Evolutionary conservation across 164 flowering plant species (phyloP).

Genomic region (Piper longum): DNA sequence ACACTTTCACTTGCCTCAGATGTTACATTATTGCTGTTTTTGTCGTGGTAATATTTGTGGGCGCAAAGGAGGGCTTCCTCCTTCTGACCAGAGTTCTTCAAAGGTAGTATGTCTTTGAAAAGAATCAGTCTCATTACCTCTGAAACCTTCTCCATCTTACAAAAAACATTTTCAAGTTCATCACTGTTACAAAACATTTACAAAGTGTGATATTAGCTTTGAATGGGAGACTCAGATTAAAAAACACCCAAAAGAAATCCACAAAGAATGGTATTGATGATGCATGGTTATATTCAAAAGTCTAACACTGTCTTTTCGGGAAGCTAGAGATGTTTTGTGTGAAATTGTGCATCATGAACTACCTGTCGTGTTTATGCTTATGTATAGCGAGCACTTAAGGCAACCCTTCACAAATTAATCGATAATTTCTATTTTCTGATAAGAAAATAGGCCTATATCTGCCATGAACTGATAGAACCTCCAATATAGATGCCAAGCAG

Average conservation of each 20-base stretch:
- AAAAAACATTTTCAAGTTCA: not conserved
- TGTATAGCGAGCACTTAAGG: no score
- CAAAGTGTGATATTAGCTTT: not conserved
- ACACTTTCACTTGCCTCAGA: not conserved
- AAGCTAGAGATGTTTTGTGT: not conserved
- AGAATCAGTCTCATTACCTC: not conserved
- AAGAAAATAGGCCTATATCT: no score
- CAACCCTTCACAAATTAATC: no score
- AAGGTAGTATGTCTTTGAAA: not conserved
- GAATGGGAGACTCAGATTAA: not conserved
- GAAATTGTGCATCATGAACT: not conserved
- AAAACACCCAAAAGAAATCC: not conserved
- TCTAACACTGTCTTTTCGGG: not conserved
- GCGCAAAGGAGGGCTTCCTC: not conserved
- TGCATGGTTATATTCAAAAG: not conserved
- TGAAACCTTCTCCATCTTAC: not conserved
- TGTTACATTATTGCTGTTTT: not conserved
- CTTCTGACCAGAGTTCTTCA: not conserved
- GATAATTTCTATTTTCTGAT: no score
- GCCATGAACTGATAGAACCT: no score
- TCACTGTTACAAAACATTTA: not conserved
- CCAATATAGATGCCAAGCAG: no score
- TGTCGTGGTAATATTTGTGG: not conserved
- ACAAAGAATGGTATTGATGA: not conserved
- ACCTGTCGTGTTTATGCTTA: no score